Percentiles rank a stretch among this genome's conserved stretches.
These are phyloP conservation scores for Suillus alpinus DNA, from an alignment of 768 basidiomycete genomes.

Conservation along the genomic window DNA sequence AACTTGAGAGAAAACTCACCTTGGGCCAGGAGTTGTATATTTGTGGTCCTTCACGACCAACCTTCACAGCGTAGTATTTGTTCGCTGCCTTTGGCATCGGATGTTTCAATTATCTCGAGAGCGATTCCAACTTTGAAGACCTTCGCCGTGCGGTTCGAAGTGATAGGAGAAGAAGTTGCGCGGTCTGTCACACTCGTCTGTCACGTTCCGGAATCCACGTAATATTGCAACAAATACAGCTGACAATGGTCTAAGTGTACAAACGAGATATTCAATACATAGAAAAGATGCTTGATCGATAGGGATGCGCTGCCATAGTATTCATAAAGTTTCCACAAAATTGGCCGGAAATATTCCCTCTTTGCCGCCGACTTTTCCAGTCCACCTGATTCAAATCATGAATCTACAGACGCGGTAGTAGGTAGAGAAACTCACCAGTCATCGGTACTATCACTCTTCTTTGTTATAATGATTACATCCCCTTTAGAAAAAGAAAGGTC, in stretches of 20 bases:
- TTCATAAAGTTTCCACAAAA: conserved; percentile 65
- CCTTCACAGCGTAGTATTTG: conserved; percentile 62
- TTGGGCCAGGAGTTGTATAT: conserved; percentile 62
- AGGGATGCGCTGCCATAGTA: background rate
- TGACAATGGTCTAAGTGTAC: background rate
- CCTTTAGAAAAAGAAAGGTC: conserved; percentile 78
- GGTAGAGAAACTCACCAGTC: conserved; percentile 55
- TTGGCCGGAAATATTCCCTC: conserved; percentile 81
- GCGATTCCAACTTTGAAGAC: background rate
- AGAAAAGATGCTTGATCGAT: conserved; percentile 2
- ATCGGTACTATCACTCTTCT: conserved; percentile 69
- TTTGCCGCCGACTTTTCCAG: conserved; percentile 56
- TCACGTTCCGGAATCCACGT: background rate
- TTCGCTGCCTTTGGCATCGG: conserved; percentile 30
- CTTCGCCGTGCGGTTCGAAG: background rate
- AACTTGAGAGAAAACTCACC: conserved; percentile 32
- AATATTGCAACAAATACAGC: background rate
- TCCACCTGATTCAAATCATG: conserved; percentile 56
- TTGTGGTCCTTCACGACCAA: conserved; percentile 54
- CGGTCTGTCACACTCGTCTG: background rate
- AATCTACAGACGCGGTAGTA: background rate
- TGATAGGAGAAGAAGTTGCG: background rate
- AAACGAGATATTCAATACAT: background rate
- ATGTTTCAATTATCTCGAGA: background rate
- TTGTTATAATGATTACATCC: conserved; percentile 65